Evolutionary conservation across 768 basidiomycete genomes (phyloP), one percentile per base, ranked within the genome.

Genomic region (Lentinula edodes): DNA sequence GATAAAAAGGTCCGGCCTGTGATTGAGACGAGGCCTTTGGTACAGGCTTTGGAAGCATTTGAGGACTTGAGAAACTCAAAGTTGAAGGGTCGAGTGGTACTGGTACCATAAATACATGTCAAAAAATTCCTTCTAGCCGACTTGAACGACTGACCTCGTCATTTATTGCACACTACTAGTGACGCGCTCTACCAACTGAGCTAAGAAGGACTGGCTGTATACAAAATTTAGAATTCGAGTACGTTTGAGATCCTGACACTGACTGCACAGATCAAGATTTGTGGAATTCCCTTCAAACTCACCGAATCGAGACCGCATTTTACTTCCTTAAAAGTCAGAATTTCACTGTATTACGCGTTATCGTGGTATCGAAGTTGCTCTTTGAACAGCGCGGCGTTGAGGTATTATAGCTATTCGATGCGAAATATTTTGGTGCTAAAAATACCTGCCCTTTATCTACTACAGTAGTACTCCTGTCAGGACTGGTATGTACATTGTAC

Each of bases 161-260:
- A 54, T 54, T 5, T n/a, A n/a, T n/a, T n/a, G n/a, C n/a, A 9
- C 2, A 16, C 0, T 58, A 62, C 61, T 62, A 62, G 61, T 62
- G 61, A 62, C 46, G 61, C 61, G 61, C 61, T 62, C 53, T 58
- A 56, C 53, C 61, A 50, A 58, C 57, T 62, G 62, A 62, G 56
- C 57, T 62, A 58, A 62, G 62, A 62, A 57, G 62, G n/a, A n/a
- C n/a, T n/a, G n/a, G n/a, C n/a, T n/a, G n/a, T n/a, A n/a, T n/a
- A n/a, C n/a, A n/a, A n/a, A n/a, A n/a, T n/a, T n/a, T n/a, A n/a
- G n/a, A n/a, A n/a, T n/a, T n/a, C n/a, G n/a, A n/a, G n/a, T n/a
- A 28, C 28, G 28, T 3, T 28, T 28, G 28, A 28, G 3, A 28
- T 28, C 28, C 3, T 28, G 28, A 28, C 28, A 28, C 28, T 3